Evolutionary conservation across 371 early-diverging fungal genomes (phyloP), one percentile per base, ranked within the genome.

Genomic region (Apophysomyces ossiformis): DNA sequence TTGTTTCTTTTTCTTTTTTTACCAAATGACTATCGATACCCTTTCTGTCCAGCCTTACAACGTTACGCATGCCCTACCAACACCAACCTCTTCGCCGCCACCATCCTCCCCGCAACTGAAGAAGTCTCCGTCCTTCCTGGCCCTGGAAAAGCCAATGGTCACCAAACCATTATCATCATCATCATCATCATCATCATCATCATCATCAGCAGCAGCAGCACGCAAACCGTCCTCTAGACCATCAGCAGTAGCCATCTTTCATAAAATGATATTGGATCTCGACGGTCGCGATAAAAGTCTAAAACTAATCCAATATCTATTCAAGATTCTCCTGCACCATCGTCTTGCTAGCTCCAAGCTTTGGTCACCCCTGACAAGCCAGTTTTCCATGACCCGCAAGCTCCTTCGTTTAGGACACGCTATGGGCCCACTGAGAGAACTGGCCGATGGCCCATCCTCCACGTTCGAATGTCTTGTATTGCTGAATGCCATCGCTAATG

Each of bases 201-300:
- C 39, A 26, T 26, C 32, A 26, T 26, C 32, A 26, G 32, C 32
- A 26, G 32, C 18, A 6, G 43, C 57, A 2, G 0, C 32, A 47
- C 37, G 41, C 47, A 38, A 61, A 36, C 32, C 16, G 13, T 26
- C 39, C 39, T 38, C 11, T 58, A 26, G 32, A 26, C 32, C 32
- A 26, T 26, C 32, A 26, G 32, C 32, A 26, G 32, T 36, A 11
- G 43, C 57, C 47, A 50, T 36, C 18, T 64, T 79, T 15, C 67
- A 77, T 38, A 85, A 74, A 38, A 61, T 72, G 43, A 60, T 81
- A 12, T 76, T 78, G 59, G 76, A 80, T 21, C 67, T 85, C n/a
- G 94, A 94, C 67, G 94, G 94, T 21, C 85, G 93, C n/a, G 94
- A 94, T 82, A 94, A 94, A 70, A 74, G 82, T n/a, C 81, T 94